Percentiles rank a stretch among this genome's conserved stretches.
Conservation (phyloP, 2,329 filamentous ascomycete genomes). For the Tetracladium maxilliforme region DNA sequence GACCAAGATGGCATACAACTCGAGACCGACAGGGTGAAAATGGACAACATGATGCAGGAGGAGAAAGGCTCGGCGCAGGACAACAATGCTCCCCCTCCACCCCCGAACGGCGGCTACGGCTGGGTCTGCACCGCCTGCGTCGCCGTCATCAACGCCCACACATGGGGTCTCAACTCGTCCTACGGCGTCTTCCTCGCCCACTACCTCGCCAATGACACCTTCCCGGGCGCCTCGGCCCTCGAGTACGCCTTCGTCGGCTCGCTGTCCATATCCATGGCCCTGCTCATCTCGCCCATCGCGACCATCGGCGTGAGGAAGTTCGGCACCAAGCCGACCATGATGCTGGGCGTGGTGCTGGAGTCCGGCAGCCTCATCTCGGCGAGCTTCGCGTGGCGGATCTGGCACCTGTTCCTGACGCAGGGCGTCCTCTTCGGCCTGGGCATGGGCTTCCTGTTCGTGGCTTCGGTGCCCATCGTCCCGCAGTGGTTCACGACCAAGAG, state of each 20-base stretch:
- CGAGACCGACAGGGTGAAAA: too few relatives aligned
- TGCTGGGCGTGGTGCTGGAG: slow-evolving; percentile 50
- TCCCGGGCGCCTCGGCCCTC: slow-evolving; percentile 46
- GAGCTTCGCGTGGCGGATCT: slow-evolving; percentile 52
- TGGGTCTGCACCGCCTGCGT: slow-evolving; percentile 25
- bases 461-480: slow-evolving; percentile 36
- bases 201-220: slow-evolving; percentile 51
- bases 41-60: too few relatives aligned
- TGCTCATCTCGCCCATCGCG: slow-evolving; percentile 54
- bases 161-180: slow-evolving; percentile 30
- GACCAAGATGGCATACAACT: too few relatives aligned
- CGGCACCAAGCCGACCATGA: slow-evolving; percentile 49
- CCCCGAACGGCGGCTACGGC: slow-evolving; percentile 45
- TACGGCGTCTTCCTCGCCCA: slow-evolving; percentile 68
- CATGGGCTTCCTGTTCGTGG: slow-evolving; percentile 65
- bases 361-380: slow-evolving; percentile 52
- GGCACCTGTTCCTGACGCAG: slow-evolving; percentile 64
- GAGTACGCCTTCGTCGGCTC: slow-evolving; percentile 69
- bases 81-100: too few relatives aligned
- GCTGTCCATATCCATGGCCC: slow-evolving; percentile 48
- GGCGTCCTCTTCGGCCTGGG: slow-evolving; percentile 65
- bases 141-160: slow-evolving; percentile 19
- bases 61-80: too few relatives aligned
- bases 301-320: slow-evolving; percentile 43
- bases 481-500: slow-evolving; percentile 45